Evolutionary conservation across 2,329 filamentous ascomycete genomes (phyloP).

Genomic region (Trichophyton mentagrophytes): DNA sequence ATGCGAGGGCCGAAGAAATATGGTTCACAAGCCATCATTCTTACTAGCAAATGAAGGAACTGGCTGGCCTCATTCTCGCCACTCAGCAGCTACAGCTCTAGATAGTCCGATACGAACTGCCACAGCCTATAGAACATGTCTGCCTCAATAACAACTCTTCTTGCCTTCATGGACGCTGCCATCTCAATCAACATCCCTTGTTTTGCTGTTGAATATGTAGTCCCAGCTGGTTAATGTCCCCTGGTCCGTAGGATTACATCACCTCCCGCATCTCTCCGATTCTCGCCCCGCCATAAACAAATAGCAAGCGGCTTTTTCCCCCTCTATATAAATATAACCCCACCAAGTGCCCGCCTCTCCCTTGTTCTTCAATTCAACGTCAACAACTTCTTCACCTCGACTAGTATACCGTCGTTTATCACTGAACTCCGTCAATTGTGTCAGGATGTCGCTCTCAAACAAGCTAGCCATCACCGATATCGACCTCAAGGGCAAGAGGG

Average conservation of each 20-base stretch:
- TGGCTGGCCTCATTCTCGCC: no score
- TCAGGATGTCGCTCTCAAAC: slow-evolving; percentile 87
- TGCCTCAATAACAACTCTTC: no score
- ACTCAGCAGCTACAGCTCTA: neutral
- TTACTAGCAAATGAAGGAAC: neutral
- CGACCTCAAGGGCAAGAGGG: slow-evolving; percentile 95
- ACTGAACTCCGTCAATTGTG: neutral
- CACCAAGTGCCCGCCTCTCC: neutral
- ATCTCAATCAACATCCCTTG: neutral
- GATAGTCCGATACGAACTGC: neutral
- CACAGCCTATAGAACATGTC: no score
- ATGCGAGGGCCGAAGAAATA: neutral
- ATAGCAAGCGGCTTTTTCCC: neutral
- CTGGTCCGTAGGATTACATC: neutral
- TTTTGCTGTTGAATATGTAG: neutral
- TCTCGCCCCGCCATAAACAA: slow-evolving; percentile 1
- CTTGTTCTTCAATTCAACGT: neutral
- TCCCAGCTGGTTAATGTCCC: neutral
- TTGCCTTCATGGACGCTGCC: neutral
- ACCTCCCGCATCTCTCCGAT: slow-evolving; percentile 4
- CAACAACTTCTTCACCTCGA: neutral
- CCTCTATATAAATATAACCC: neutral
- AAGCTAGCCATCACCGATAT: slow-evolving; percentile 96
- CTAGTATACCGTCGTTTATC: neutral
- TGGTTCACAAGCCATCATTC: no score